Evolutionary conservation across 2,329 filamentous ascomycete genomes (phyloP).

Genomic region (Penicillium sp.): DNA sequence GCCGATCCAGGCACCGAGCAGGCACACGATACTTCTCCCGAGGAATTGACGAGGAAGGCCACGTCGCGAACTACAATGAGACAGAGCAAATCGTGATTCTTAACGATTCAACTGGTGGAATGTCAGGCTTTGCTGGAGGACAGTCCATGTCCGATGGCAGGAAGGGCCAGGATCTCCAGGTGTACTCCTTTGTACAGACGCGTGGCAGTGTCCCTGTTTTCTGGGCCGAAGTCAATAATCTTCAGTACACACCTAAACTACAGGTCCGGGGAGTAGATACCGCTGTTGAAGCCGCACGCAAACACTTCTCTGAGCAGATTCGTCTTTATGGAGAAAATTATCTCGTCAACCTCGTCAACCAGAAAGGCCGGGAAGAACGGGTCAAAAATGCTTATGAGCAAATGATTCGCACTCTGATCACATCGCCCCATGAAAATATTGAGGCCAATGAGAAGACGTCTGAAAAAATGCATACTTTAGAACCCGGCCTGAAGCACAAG

Average conservation of each 20-base stretch:
- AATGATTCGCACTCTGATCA: conserved; percentile 74
- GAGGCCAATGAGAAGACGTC: conserved; percentile 66
- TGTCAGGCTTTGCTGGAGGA: conserved; percentile 79
- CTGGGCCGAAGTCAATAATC: conserved; percentile 93
- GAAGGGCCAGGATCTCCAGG: conserved; percentile 75
- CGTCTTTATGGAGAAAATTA: conserved; percentile 93
- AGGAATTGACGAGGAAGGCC: conserved; percentile 86
- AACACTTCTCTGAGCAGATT: conserved; percentile 94
- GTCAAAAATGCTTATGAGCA: conserved; percentile 95
- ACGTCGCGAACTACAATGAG: conserved; percentile 99
- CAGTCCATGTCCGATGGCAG: conserved; percentile 74
- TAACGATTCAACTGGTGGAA: conserved; percentile 74
- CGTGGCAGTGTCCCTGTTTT: conserved; percentile 93
- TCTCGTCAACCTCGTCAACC: conserved; percentile 95
- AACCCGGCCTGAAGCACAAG: conserved; percentile 60
- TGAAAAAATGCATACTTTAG: conserved; percentile 80
- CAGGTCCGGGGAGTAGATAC: conserved; percentile 83
- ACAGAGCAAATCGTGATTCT: conserved; percentile 90
- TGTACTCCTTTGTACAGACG: conserved; percentile 94
- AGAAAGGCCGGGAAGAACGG: conserved; percentile 83
- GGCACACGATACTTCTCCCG: conserved; percentile 95
- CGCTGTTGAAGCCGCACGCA: conserved; percentile 73
- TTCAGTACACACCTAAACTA: conserved; percentile 87
- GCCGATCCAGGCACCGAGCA: conserved; percentile 81
- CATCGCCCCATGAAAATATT: conserved; percentile 65